These are phyloP conservation scores for Lojkania enalia DNA, from an alignment of 2,329 filamentous ascomycete species.

Conservation along the genomic window DNA sequence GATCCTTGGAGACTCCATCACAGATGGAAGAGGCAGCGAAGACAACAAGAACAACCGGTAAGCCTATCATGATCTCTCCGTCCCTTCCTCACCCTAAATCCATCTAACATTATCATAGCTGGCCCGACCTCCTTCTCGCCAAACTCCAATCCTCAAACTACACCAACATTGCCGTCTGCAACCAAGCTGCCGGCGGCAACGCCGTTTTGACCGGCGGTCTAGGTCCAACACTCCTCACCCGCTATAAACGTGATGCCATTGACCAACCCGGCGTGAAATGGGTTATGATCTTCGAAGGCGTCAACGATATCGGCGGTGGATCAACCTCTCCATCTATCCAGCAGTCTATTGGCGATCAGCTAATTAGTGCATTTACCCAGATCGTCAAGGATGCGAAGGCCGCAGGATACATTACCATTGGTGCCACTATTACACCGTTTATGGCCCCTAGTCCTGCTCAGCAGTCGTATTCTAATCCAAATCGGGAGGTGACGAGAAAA, in stretches of 20 bases:
- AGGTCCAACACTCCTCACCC: constrained; percentile 61
- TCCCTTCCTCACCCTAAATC: background rate
- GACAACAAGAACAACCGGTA: constrained; percentile 60
- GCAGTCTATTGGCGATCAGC: constrained; percentile 48
- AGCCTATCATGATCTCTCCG: constrained; percentile 18
- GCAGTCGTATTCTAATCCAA: constrained; percentile 58
- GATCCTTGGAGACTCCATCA: constrained; percentile 65
- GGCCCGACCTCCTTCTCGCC: constrained; percentile 35
- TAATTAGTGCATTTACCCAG: constrained; percentile 60
- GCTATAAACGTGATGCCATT: constrained; percentile 65
- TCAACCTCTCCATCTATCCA: constrained; percentile 49
- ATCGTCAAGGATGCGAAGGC: constrained; percentile 58
- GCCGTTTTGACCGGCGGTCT: constrained; percentile 62
- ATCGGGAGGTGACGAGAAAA: constrained; percentile 58
- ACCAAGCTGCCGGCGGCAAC: constrained; percentile 69
- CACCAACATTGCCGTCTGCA: constrained; percentile 58
- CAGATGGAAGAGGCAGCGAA: constrained; percentile 63
- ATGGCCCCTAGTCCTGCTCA: constrained; percentile 22
- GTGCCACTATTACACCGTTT: constrained; percentile 67
- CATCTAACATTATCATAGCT: constrained; percentile 38
- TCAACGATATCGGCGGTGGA: constrained; percentile 65
- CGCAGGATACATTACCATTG: constrained; percentile 59
- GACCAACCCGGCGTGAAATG: constrained; percentile 59
- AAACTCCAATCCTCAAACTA: constrained; percentile 50
- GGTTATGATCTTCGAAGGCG: constrained; percentile 66